Evolutionary conservation across 441 rosid species (phyloP), one percentile per base, ranked within the genome.

Genomic region (Gossypium gossypioides): DNA sequence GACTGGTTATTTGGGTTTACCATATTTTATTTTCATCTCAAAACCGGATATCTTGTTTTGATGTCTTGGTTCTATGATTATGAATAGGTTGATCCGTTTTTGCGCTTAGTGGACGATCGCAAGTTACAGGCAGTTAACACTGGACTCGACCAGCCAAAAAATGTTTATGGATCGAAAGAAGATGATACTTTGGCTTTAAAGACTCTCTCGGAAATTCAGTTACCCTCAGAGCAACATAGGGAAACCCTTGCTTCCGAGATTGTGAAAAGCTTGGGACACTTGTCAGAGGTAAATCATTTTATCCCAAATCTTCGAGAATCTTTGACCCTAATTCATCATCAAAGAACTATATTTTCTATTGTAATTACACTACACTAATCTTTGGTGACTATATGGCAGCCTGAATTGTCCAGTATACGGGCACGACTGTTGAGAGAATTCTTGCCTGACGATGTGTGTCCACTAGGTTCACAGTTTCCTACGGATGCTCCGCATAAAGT

Each of bases 371-470:
- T 48, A n/a, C 12, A 52, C 50, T 13, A 58, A 58, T 71, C 48
- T 71, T 52, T 74, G 72, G 27, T 46, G 73, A 60, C 52, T 75
- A 29, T 78, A 64, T 77, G 13, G 81, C 85, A 91, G 99, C 68
- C 87, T 74, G 89, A 86, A 69, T 66, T 83, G 80, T 81, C 90
- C 59, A 65, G 68, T 72, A 76, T 81, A 72, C 76, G 72, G 70
- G 86, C 84, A 69, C 87, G 85, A 77, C 84, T 95, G 72, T 86
- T 87, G 34, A 76, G 58, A 21, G 96, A 92, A 60, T 92, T 92
- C 78, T 61, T 83, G 74, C 98, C 97, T 1, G 98, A 92, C 69
- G 97, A 91, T 69, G 84, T 80, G 55, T 90, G 92, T 82, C 96
- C 88, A 48, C 63, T 92, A 69, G 98, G 96, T 78, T 75, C 84